Percentiles rank a stretch among this genome's conserved stretches.
These are phyloP conservation scores for Calonectria multiphialidica DNA, from an alignment of 2,329 filamentous ascomycete species.

Conservation along the genomic window DNA sequence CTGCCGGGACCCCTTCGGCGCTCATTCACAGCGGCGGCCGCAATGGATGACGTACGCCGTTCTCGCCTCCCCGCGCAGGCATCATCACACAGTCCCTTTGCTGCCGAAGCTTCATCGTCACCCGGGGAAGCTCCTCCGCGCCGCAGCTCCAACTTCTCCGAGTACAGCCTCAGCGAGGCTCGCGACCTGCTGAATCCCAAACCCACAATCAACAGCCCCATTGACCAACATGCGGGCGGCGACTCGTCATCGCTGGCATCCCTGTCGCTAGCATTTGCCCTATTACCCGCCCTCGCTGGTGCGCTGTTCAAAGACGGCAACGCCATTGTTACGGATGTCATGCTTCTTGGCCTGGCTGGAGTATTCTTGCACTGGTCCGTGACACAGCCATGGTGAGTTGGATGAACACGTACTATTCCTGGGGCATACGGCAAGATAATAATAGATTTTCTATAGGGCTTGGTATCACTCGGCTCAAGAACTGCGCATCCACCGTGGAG, in stretches of 20 bases:
- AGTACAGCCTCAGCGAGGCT: constrained; percentile 78
- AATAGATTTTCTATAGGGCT: constrained; percentile 28
- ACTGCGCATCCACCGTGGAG: constrained; percentile 66
- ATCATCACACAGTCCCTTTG: constrained; percentile 21
- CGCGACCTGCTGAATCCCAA: constrained; percentile 75
- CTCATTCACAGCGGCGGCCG: constrained; percentile 42
- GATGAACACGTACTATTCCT: constrained; percentile 2
- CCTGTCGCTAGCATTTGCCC: constrained; percentile 83
- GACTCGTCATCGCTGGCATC: constrained; percentile 81
- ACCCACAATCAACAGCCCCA: constrained; percentile 46
- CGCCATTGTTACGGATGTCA: constrained; percentile 85
- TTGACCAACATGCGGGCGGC: constrained; percentile 40
- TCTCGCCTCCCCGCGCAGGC: constrained; percentile 49
- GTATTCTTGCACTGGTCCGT: constrained; percentile 95
- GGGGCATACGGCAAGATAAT: neutral
- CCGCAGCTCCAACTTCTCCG: constrained; percentile 83
- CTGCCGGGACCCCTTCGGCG: constrained; percentile 31
- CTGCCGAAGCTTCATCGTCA: constrained; percentile 37
- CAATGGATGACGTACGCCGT: constrained; percentile 56
- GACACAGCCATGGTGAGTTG: constrained; percentile 83
- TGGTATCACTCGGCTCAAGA: constrained; percentile 82
- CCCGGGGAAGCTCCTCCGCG: constrained; percentile 58
- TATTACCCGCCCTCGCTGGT: constrained; percentile 88
- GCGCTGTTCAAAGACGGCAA: constrained; percentile 88
- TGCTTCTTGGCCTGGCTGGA: constrained; percentile 82